Percentiles rank a stretch among this genome's conserved stretches.
Conservation (phyloP, 306 rosid genomes). For the Quercus cerris region DNA sequence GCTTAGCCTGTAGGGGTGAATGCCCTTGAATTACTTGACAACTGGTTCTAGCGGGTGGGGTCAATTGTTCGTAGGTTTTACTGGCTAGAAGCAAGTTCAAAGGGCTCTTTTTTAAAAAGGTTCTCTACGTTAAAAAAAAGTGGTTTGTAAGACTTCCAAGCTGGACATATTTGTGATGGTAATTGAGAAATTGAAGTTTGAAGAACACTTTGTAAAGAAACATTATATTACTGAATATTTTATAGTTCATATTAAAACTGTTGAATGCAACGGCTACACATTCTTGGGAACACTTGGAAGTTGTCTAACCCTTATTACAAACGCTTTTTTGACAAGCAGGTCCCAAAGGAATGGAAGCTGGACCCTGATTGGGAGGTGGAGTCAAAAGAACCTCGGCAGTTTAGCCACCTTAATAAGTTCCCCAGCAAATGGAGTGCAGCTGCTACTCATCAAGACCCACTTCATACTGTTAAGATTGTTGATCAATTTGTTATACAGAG, state of each 20-base stretch:
- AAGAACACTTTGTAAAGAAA: background rate
- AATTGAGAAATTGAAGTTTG: background rate
- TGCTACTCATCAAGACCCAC: constrained; percentile 61
- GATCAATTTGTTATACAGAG: constrained; percentile 68
- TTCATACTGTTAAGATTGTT: constrained; percentile 78
- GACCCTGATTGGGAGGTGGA: constrained; percentile 57
- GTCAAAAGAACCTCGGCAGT: constrained; percentile 31
- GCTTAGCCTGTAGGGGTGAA: too few species aligned
- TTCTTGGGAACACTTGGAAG: background rate
- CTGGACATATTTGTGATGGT: background rate
- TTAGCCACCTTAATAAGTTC: constrained; percentile 39
- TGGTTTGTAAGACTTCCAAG: background rate
- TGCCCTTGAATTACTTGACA: too few species aligned
- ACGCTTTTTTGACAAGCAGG: constrained; percentile 23
- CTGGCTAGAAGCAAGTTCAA: too few species aligned
- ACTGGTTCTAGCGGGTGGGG: too few species aligned
- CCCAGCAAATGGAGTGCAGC: constrained; percentile 72
- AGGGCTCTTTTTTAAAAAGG: too few species aligned
- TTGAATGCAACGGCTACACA: background rate
- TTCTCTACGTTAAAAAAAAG: too few species aligned
- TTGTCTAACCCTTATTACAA: background rate
- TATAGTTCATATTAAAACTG: background rate
- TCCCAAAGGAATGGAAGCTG: constrained; percentile 59
- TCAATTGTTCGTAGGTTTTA: too few species aligned
- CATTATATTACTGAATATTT: background rate